Evolutionary conservation across 2,329 filamentous ascomycete species (phyloP).

Genomic region (Passalora sequoiae): DNA sequence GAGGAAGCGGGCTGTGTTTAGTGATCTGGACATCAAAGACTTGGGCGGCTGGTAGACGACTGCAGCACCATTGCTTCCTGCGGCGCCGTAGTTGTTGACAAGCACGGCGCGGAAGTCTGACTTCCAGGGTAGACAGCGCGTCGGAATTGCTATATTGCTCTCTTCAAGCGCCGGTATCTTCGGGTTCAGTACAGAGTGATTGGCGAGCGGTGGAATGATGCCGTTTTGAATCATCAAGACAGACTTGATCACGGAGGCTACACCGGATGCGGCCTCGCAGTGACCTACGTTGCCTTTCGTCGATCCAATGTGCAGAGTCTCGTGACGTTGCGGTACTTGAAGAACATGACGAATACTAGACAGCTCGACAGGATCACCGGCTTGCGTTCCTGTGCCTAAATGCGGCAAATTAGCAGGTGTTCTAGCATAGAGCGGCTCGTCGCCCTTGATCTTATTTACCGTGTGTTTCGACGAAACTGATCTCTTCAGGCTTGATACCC

Average conservation of each 20-base stretch:
- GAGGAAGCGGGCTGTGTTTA: not conserved
- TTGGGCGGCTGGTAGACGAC: constrained; percentile 5
- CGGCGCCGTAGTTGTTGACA: constrained; percentile 38
- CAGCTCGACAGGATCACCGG: constrained; percentile 14
- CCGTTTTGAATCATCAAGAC: constrained; percentile 34
- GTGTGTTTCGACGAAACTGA: constrained; percentile 14
- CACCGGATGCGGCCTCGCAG: constrained; percentile 33
- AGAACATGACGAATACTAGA: constrained; percentile 7
- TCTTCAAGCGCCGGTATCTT: constrained; percentile 3
- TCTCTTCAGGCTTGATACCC: constrained; percentile 10
- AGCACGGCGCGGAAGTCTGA: constrained; percentile 4
- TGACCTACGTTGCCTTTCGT: constrained; percentile 37
- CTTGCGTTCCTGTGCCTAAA: constrained; percentile 13
- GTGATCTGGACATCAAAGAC: too few relatives aligned
- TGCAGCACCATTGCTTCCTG: constrained; percentile 33
- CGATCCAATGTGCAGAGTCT: constrained; percentile 27
- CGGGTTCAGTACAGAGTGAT: constrained; percentile 12
- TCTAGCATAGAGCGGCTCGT: too few relatives aligned
- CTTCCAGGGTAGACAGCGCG: constrained; percentile 4
- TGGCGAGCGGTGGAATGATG: constrained; percentile 30
- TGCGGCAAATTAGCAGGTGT: too few relatives aligned
- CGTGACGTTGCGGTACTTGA: not conserved
- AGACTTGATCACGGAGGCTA: constrained; percentile 32
- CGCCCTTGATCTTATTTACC: too few relatives aligned
- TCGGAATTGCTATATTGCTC: constrained; percentile 6